Base-by-base conservation (phyloP, 164 flowering plant genomes). In the Saururus chinensis region DNA sequence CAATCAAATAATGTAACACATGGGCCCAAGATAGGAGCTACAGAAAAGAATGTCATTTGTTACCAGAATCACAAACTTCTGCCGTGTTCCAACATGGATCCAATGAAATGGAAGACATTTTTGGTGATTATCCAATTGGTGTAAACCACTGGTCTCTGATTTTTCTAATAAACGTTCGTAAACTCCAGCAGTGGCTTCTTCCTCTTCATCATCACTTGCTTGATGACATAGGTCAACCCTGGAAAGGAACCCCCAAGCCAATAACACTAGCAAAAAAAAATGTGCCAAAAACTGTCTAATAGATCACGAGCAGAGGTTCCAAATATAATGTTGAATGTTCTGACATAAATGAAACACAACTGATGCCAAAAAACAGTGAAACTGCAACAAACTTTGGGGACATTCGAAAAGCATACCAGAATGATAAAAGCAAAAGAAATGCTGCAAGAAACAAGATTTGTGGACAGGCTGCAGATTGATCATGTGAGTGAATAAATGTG, bases 171-270 rank as follows among this genome's bases (percentile, higher is more conserved):
- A 73, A 51, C 77, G 69, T 72, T 84, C 84, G n/a, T 56, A 75
- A 62, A 68, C 60, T 66, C 79, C 68, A 65, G 60, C 59, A 35
- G 78, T 92, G 57, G 84, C 95, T 57, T 92, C 95, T 45, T 91
- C 96, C 52, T 88, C 85, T 48, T 86, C 92, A 57, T 86, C 92
- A 69, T 89, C 93, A 75, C 74, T 76, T 69, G 85, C 71, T 74
- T 87, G 96, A 78, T 92, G 98, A 82, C 96, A 88, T 64, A 89
- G 96, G 74, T 92, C 98, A 58, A 87, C 84, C 98, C 98, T 92
- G 68, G 61, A 71, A 73, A 77, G 68, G 51, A 75, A n/a, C n/a
- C n/a, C n/a, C n/a, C n/a, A n/a, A n/a, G n/a, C n/a, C n/a, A n/a
- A n/a, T n/a, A n/a, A n/a, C n/a, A n/a, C n/a, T n/a, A n/a, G n/a